phyloP scores from a whole-genome alignment of 1,139 yeast genomes.

The Zygosaccharomyces sapae region DNA sequence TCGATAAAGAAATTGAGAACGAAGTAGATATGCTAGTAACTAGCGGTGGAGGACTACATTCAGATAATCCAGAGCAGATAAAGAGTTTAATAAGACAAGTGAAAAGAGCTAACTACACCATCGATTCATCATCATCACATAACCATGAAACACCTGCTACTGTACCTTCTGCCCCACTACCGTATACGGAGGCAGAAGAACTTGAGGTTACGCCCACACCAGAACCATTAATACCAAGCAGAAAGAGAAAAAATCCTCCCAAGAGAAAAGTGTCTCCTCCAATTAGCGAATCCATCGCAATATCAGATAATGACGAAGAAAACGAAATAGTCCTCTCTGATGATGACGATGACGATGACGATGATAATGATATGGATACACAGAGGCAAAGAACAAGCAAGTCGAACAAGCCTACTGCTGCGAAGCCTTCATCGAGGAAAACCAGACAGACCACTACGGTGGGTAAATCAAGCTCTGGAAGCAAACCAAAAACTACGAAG shows the following conservation, averaged over 20 bases:
- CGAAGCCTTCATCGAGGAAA: neutral
- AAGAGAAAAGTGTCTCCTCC: neutral
- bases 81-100: conserved; percentile 32
- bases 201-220: neutral
- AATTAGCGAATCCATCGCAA: conserved; percentile 11
- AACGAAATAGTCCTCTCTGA: conserved; percentile 9
- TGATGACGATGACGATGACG: conserved; percentile 4
- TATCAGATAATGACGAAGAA: conserved; percentile 16
- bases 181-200: neutral
- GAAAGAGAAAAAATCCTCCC: neutral
- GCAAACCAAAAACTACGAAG: conserved; percentile 12
- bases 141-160: neutral
- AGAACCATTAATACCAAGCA: neutral
- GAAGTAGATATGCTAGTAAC: conserved; percentile 57
- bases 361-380: conserved; percentile 7
- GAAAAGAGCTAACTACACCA: conserved; percentile 23
- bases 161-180: neutral
- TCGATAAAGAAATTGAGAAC: conserved; percentile 59
- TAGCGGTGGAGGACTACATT: conserved; percentile 38
- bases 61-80: conserved; percentile 36
- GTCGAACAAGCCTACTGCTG: conserved; percentile 3
- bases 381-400: conserved; percentile 5
- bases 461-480: conserved; percentile 1
- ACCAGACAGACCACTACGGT: neutral
- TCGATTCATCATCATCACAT: neutral